phyloP scores from a whole-genome alignment of 345 rosid species.

The Euphorbia peplus region DNA sequence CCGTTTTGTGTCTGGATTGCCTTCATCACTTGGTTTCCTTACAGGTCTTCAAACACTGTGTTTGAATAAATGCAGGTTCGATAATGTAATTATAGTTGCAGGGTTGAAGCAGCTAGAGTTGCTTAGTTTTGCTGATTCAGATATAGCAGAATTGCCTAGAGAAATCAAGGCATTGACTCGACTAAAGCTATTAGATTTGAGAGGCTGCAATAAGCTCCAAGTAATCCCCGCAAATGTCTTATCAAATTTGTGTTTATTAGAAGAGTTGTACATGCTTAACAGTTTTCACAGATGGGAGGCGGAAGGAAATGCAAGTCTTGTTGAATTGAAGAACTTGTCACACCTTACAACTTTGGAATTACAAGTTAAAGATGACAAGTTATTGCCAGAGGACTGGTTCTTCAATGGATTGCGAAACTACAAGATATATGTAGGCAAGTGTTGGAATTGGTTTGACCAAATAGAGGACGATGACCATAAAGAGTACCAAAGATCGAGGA shows the following conservation, averaged over 20 bases:
- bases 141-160: background rate
- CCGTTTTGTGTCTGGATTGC: no score
- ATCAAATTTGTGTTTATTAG: conserved; percentile 22
- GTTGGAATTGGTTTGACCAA: conserved; percentile 10
- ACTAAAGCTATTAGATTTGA: conserved; percentile 27
- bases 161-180: background rate
- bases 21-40: no score
- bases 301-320: conserved; percentile 16
- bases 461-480: background rate
- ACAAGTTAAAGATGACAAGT: background rate
- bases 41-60: background rate
- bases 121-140: background rate
- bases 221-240: conserved; percentile 27
- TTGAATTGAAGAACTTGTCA: conserved; percentile 21
- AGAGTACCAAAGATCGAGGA: background rate
- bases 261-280: conserved; percentile 25
- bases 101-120: background rate
- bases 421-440: conserved; percentile 23
- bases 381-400: background rate
- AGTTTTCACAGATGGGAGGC: conserved; percentile 29
- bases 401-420: conserved; percentile 6
- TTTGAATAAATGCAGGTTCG: background rate
- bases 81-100: background rate
- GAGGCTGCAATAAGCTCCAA: conserved; percentile 14
- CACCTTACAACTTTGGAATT: conserved; percentile 15